phyloP scores from a whole-genome alignment of 2,329 filamentous ascomycete genomes.

The Penicillium sumatraense region DNA sequence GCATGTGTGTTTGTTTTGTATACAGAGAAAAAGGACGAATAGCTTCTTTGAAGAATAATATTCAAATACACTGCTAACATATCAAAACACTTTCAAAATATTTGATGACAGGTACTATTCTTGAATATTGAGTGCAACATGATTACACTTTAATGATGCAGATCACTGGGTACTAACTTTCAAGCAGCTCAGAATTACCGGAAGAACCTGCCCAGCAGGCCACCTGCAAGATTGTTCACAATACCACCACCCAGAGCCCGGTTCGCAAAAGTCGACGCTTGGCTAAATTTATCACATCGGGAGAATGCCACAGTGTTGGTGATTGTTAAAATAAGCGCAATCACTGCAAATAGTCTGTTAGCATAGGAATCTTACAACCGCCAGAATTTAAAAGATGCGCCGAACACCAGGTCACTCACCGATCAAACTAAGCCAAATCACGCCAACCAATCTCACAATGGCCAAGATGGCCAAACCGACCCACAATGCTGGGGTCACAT shows the following conservation, averaged over 20 bases:
- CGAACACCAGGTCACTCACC: conserved; percentile 42
- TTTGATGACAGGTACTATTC: conserved; percentile 1
- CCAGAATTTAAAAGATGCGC: neutral
- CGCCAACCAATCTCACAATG: conserved; percentile 49
- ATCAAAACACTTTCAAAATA: conserved; percentile 12
- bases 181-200: conserved; percentile 36
- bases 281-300: conserved; percentile 56
- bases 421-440: conserved; percentile 57
- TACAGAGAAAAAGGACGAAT: no score
- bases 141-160: neutral
- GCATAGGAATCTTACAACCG: neutral
- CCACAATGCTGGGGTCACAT: conserved; percentile 54
- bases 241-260: conserved; percentile 60
- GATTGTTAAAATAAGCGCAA: conserved; percentile 55
- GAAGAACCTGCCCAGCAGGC: conserved; percentile 60
- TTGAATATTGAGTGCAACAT: neutral
- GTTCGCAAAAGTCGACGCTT: conserved; percentile 63
- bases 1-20: no score
- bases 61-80: conserved; percentile 9
- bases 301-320: conserved; percentile 59
- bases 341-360: conserved; percentile 38
- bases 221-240: conserved; percentile 59
- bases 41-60: neutral
- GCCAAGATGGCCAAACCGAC: conserved; percentile 53
- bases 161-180: neutral